A percentile compares a stretch with the other conserved stretches of the same genome.
phyloP scores from a whole-genome alignment of 2,329 filamentous ascomycete genomes.

The Penicillium sp. region DNA sequence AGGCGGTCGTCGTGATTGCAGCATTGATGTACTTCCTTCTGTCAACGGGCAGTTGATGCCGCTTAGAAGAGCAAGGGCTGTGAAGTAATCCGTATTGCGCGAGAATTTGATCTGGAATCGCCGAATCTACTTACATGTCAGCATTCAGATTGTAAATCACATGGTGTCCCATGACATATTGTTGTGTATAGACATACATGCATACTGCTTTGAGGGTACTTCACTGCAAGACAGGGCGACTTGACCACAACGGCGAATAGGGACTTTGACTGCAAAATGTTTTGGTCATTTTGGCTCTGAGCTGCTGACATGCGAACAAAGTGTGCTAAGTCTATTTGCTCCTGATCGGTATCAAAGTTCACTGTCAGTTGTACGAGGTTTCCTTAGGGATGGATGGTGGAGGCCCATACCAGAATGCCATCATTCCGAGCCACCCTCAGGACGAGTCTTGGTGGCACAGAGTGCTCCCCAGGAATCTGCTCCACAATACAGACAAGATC shows the following conservation, averaged over 20 bases:
- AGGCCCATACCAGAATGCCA: slow-evolving; percentile 36
- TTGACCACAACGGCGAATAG: slow-evolving; percentile 45
- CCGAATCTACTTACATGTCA: slow-evolving; percentile 33
- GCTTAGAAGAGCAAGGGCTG: slow-evolving; percentile 42
- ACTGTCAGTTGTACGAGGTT: not conserved
- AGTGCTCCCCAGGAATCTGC: slow-evolving; percentile 13
- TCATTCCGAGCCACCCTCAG: slow-evolving; percentile 38
- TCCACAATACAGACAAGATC: slow-evolving; percentile 40
- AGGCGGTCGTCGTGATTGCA: slow-evolving; percentile 19
- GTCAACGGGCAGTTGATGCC: slow-evolving; percentile 45
- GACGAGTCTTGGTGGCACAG: slow-evolving; percentile 16
- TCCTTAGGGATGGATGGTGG: not conserved
- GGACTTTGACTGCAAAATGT: slow-evolving; percentile 24
- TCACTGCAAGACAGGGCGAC: slow-evolving; percentile 47
- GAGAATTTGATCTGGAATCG: slow-evolving; percentile 49
- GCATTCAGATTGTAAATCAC: not conserved
- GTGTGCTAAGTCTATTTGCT: slow-evolving; percentile 42
- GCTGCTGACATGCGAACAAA: slow-evolving; percentile 28
- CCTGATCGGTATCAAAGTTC: slow-evolving; percentile 27
- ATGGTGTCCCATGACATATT: not conserved
- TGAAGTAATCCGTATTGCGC: slow-evolving; percentile 41
- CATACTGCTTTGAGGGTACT: slow-evolving; percentile 38
- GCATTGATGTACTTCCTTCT: slow-evolving; percentile 34
- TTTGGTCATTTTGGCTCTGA: slow-evolving; percentile 17
- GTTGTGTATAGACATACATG: slow-evolving; percentile 20